Evolutionary conservation across 2,329 filamentous ascomycete species (phyloP), one percentile per base, ranked within the genome.

Genomic region (Chrysoporthe cubensis): DNA sequence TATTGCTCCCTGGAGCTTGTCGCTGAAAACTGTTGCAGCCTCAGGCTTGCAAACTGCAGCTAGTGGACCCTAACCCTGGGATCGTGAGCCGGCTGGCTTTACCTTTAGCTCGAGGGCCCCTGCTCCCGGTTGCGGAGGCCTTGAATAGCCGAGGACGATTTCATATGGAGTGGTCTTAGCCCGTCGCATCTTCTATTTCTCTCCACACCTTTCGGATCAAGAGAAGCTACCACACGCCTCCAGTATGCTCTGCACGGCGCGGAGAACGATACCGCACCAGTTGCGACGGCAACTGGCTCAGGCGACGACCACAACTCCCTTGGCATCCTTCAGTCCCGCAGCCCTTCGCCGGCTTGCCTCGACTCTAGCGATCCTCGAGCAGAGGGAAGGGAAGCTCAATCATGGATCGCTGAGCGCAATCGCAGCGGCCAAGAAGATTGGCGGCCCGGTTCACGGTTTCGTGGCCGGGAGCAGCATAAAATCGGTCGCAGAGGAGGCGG

Each of bases 311-410:
- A 40, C 63, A 4, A 73, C 73, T 32, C 76, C 75, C 71, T 73
- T 78, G 61, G 75, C 71, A 62, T 72, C 77, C 69, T 75, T 75
- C 69, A 76, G 80, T 78, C 76, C 81, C 78, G 88, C 88, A 67
- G 84, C 86, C 70, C 81, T 91, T 71, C 84, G 85, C 74, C 87
- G 91, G 74, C 83, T 97, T 70, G 85, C 96, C 68, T 97, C 94
- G 62, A 96, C 94, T 46, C 87, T 99, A 66, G 95, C 95, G 58
- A 84, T 99, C 65, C 88, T 99, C 70, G 96, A 99, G 82, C 96
- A 98, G 81, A 89, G 90, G 75, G 91, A 97, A 75, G 96, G 96
- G 70, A 90, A 94, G 81, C 87, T 99, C 72, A 94, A 93, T 76
- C 81, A 86, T 70, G 90, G 91, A 32, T 97, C 94, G 5, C 83